Evolutionary conservation across 306 rosid species (phyloP).

Genomic region (cucumber (Cucumis sativus)): DNA sequence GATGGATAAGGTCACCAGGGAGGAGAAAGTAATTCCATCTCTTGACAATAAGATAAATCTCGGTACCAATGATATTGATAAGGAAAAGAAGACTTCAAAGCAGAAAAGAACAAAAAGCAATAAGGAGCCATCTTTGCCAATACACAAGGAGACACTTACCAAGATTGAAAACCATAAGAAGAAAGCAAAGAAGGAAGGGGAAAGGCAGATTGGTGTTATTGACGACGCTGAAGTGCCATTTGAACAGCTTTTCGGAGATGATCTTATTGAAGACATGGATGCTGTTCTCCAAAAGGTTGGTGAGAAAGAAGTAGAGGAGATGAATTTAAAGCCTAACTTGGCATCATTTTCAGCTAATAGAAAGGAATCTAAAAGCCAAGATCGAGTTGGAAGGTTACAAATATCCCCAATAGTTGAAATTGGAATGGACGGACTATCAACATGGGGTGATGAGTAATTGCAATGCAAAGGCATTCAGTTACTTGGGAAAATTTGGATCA

Average conservation of each 20-base stretch:
- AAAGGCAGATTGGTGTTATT: constrained; percentile 40
- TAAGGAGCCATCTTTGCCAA: neutral
- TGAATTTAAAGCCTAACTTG: constrained; percentile 9
- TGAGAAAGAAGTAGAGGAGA: constrained; percentile 18
- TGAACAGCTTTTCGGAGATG: constrained; percentile 29
- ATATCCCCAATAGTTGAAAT: constrained; percentile 27
- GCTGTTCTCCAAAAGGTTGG: constrained; percentile 5
- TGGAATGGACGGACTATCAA: constrained; percentile 72
- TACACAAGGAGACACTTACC: constrained; percentile 16
- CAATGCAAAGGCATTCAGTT: neutral
- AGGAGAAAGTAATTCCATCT: constrained; percentile 11
- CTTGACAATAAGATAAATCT: constrained; percentile 10
- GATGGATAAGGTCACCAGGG: constrained; percentile 13
- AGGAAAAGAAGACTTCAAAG: constrained; percentile 18
- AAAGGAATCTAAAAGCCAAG: constrained; percentile 21
- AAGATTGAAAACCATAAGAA: constrained; percentile 22
- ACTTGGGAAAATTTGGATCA: neutral
- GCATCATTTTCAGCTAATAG: constrained; percentile 20
- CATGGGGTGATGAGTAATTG: constrained; percentile 59
- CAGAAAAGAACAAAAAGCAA: constrained; percentile 21
- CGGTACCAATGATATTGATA: constrained; percentile 7
- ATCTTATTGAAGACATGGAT: constrained; percentile 13
- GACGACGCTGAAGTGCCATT: constrained; percentile 64
- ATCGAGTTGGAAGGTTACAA: constrained; percentile 6
- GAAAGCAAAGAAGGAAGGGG: constrained; percentile 19